phyloP scores from a whole-genome alignment of 2,329 filamentous ascomycete species.

The Xylariaceae sp. region DNA sequence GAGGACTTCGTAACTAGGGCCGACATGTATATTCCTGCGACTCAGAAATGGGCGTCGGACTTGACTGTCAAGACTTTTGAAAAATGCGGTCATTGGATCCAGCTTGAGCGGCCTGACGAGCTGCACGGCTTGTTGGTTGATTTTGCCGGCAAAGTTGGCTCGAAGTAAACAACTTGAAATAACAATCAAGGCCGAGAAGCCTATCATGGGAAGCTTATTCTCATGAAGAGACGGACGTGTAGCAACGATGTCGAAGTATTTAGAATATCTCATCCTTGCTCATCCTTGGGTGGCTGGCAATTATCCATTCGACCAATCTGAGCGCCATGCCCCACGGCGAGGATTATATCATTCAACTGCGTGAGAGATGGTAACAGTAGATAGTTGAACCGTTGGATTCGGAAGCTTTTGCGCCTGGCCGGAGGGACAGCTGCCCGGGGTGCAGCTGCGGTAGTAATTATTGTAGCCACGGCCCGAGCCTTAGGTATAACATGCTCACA shows the following conservation, averaged over 20 bases:
- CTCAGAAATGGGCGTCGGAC: constrained; percentile 2
- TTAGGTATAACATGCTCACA: no score
- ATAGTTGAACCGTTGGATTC: no score
- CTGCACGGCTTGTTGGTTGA: neutral
- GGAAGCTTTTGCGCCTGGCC: no score
- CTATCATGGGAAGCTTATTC: neutral
- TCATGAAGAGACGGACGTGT: neutral
- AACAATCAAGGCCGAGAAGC: neutral
- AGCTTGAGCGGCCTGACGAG: neutral
- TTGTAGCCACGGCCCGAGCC: no score
- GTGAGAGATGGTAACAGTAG: no score
- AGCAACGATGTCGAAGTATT: neutral
- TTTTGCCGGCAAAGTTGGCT: neutral
- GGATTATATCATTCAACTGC: neutral
- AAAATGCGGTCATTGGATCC: neutral
- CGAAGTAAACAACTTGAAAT: neutral
- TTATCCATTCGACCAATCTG: neutral
- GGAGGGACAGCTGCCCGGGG: no score
- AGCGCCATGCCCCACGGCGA: neutral
- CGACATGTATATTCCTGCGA: constrained; percentile 10
- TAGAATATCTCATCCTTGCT: neutral
- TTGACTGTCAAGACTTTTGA: neutral
- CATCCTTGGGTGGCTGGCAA: neutral
- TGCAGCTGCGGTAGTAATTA: no score
- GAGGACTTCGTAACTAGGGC: constrained; percentile 11